These are phyloP conservation scores for Liriodendron chinense DNA, from an alignment of 164 flowering plant genomes.

Conservation along the genomic window DNA sequence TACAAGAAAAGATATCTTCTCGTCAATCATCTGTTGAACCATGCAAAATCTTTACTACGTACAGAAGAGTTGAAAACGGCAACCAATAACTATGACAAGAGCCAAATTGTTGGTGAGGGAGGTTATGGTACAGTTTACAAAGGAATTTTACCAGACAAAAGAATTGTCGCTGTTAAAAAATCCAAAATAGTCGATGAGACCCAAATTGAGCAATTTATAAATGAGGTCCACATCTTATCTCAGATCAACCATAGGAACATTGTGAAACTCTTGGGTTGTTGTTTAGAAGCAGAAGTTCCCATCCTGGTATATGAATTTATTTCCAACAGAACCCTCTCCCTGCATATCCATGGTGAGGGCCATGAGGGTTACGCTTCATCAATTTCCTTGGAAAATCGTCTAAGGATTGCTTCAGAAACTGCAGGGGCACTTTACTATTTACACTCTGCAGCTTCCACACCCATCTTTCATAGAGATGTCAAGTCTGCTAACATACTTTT, in stretches of 20 bases:
- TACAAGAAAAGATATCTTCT: too few species aligned
- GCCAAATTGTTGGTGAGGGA: background rate
- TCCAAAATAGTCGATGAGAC: constrained; percentile 1
- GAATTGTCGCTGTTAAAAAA: background rate
- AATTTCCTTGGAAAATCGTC: background rate
- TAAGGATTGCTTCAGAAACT: constrained; percentile 1
- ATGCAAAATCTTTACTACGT: background rate
- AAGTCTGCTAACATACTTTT: constrained; percentile 6
- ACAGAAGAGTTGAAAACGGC: background rate
- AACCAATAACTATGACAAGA: background rate
- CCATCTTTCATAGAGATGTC: constrained; percentile 6
- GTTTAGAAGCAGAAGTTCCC: constrained; percentile 28
- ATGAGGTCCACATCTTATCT: background rate
- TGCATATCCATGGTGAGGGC: background rate
- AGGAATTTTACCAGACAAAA: background rate
- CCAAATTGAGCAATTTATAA: constrained; percentile 7
- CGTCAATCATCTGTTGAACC: background rate
- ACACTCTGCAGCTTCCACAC: constrained; percentile 7
- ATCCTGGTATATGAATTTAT: constrained; percentile 2
- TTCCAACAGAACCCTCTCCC: constrained; percentile 1
- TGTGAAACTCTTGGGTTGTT: constrained; percentile 39
- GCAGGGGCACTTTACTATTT: constrained; percentile 7
- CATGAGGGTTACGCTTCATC: too few species aligned
- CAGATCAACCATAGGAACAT: constrained; percentile 45
- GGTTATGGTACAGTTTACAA: constrained; percentile 5